phyloP scores from a whole-genome alignment of 129 eudicot species.

The Scalesia atractyloides region DNA sequence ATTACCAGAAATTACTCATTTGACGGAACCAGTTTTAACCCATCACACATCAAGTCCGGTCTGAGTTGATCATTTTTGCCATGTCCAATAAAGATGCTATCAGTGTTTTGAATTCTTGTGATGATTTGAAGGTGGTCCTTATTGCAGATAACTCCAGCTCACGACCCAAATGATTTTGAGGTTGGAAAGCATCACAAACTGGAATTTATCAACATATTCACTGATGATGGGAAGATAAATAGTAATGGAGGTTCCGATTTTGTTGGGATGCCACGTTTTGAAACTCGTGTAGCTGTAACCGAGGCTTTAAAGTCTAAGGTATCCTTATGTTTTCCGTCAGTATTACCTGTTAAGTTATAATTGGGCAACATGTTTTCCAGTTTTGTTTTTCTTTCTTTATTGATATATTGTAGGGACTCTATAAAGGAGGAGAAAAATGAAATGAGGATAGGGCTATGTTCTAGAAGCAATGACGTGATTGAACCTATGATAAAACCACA shows the following conservation, averaged over 20 bases:
- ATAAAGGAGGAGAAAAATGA: slow-evolving; percentile 82
- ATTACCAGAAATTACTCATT: not conserved
- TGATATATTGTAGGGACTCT: slow-evolving; percentile 54
- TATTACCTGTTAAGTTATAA: not conserved
- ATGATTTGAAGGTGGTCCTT: slow-evolving; percentile 5
- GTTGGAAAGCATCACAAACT: slow-evolving; percentile 89
- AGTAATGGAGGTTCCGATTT: slow-evolving; percentile 81
- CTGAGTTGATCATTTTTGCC: not conserved
- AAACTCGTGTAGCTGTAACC: slow-evolving; percentile 85
- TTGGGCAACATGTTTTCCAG: not conserved
- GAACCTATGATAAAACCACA: slow-evolving; percentile 97
- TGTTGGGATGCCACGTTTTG: slow-evolving; percentile 82
- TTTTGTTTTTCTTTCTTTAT: not conserved
- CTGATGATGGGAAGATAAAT: slow-evolving; percentile 94
- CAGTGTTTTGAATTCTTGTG: not conserved
- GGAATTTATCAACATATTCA: slow-evolving; percentile 80
- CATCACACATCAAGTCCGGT: not conserved
- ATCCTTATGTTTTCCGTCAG: not conserved
- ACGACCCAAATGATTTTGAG: slow-evolving; percentile 98
- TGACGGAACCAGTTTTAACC: not conserved
- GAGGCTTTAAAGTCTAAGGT: slow-evolving; percentile 79
- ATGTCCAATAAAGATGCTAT: not conserved
- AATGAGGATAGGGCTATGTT: slow-evolving; percentile 96
- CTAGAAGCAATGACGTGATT: slow-evolving; percentile 87
- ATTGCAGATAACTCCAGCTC: slow-evolving; percentile 94